A percentile compares a stretch with the other conserved stretches of the same genome.
phyloP scores from a whole-genome alignment of 495 filamentous ascomycete species.

The Sordaria brevicollis region DNA sequence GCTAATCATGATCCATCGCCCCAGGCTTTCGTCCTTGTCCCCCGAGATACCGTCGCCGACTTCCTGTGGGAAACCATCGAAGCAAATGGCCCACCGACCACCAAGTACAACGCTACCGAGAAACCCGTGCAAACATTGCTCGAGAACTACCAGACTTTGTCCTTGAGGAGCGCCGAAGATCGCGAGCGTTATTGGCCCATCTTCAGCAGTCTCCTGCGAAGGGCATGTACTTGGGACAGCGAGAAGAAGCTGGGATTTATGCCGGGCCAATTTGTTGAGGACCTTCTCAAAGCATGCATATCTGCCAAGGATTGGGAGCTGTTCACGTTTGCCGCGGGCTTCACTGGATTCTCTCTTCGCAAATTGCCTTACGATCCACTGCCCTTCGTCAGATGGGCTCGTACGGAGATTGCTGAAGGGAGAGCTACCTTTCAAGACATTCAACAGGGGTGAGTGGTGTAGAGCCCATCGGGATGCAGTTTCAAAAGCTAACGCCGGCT shows the following conservation, averaged over 20 bases:
- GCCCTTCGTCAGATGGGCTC: conserved; percentile 7
- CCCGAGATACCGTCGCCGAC: conserved; percentile 12
- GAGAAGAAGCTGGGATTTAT: conserved; percentile 3
- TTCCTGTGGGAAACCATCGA: conserved; percentile 4
- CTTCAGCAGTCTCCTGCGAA: conserved; percentile 6
- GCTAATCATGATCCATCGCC: neutral
- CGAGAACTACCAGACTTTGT: neutral
- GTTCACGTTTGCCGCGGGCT: conserved; percentile 3
- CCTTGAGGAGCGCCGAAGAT: neutral
- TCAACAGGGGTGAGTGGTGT: conserved; percentile 4
- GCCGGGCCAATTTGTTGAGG: neutral
- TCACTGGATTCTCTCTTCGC: neutral
- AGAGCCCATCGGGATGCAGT: too few species aligned
- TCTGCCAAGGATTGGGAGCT: conserved; percentile 7
- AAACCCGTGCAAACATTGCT: neutral
- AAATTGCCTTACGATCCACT: neutral
- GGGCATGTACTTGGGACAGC: conserved; percentile 3
- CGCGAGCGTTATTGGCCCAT: conserved; percentile 1
- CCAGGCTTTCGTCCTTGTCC: conserved; percentile 10
- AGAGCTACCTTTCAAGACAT: neutral
- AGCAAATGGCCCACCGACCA: neutral
- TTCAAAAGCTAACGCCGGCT: too few species aligned
- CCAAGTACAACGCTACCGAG: neutral
- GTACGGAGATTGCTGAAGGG: neutral
- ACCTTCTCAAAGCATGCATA: conserved; percentile 3